Conservation (phyloP, 257 asterid species). For the Solanum peruvianum region DNA sequence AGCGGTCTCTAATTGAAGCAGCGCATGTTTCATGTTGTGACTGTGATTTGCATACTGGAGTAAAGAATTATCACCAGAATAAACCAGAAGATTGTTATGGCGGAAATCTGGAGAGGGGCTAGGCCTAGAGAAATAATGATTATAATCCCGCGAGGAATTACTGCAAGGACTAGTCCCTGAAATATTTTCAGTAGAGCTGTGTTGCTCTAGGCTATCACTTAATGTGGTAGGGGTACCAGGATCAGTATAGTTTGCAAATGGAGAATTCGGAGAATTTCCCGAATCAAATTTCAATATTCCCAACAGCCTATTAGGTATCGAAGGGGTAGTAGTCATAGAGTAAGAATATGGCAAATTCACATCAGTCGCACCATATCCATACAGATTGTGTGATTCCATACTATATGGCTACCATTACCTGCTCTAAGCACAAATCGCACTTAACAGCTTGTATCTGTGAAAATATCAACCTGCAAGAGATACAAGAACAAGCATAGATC, state of each 20-base stretch:
- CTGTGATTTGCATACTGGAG: slow-evolving; percentile 24
- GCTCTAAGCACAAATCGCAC: neutral
- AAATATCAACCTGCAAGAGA: neutral
- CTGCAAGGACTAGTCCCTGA: slow-evolving; percentile 42
- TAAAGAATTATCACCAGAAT: slow-evolving; percentile 15
- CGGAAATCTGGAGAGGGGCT: slow-evolving; percentile 18
- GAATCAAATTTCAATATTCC: slow-evolving; percentile 45
- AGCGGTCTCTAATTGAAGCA: slow-evolving; percentile 56
- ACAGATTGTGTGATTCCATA: slow-evolving; percentile 25
- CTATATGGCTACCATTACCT: slow-evolving; percentile 6
- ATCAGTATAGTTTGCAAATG: slow-evolving; percentile 45
- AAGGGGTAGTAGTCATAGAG: slow-evolving; percentile 28
- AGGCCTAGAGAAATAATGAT: slow-evolving; percentile 24
- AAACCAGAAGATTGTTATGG: slow-evolving; percentile 17
- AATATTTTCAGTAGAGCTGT: slow-evolving; percentile 40
- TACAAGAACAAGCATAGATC: neutral
- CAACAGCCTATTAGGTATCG: slow-evolving; percentile 34
- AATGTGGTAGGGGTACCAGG: slow-evolving; percentile 22
- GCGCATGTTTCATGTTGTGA: slow-evolving; percentile 32
- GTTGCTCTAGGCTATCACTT: slow-evolving; percentile 49
- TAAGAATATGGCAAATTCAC: slow-evolving; percentile 13
- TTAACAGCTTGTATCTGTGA: neutral
- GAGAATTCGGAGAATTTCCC: slow-evolving; percentile 66
- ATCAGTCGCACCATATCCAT: slow-evolving; percentile 15
- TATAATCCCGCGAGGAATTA: slow-evolving; percentile 43